phyloP scores from a whole-genome alignment of 805 yeast species.

The Jamesozyma jinghongensis region DNA sequence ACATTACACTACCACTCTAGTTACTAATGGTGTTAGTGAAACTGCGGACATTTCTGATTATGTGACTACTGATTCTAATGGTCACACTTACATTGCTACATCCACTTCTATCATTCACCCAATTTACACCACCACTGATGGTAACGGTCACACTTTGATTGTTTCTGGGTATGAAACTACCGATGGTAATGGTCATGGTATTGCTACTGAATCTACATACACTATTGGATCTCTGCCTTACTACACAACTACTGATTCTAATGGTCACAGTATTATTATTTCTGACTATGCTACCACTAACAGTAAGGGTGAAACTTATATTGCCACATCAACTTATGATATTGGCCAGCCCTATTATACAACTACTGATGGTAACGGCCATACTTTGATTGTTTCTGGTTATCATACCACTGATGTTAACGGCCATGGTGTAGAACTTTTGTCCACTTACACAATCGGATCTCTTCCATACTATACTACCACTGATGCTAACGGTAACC shows the following conservation, averaged over 20 bases:
- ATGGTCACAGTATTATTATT: neutral
- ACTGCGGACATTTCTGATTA: slow-evolving; percentile 2
- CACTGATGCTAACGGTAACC: too few species aligned
- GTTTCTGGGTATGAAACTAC: neutral
- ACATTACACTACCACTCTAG: neutral
- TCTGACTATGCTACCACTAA: neutral
- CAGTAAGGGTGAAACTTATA: too few species aligned
- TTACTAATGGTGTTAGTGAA: slow-evolving; percentile 1
- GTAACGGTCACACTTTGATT: too few species aligned
- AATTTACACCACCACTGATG: too few species aligned
- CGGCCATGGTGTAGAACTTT: neutral
- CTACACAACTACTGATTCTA: neutral
- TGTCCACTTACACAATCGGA: too few species aligned
- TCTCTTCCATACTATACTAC: too few species aligned
- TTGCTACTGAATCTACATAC: neutral
- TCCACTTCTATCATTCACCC: neutral
- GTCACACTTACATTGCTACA: neutral
- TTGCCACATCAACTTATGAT: slow-evolving; percentile 2
- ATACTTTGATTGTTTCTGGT: too few species aligned
- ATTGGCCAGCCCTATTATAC: too few species aligned
- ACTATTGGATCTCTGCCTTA: neutral
- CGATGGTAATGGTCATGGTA: neutral
- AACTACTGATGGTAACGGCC: too few species aligned
- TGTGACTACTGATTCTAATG: slow-evolving; percentile 1
- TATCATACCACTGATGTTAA: too few species aligned